Conservation (phyloP, 2,329 filamentous ascomycete genomes). For the Ilyonectria mors-panacis region DNA sequence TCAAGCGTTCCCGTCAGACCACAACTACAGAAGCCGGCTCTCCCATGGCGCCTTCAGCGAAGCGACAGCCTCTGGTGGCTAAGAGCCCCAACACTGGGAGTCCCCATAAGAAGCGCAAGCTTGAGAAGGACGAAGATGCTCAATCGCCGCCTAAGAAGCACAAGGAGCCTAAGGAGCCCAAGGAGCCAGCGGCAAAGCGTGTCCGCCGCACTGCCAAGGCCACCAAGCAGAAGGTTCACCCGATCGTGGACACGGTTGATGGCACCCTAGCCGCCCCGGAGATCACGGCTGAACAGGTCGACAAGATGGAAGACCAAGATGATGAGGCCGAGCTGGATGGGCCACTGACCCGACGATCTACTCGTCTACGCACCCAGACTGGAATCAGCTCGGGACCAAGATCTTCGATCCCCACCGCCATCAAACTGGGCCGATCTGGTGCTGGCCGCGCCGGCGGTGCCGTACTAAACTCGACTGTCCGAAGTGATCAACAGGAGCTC, state of each 20-base stretch:
- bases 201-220: conserved; percentile 38
- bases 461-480: conserved; percentile 44
- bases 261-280: conserved; percentile 14
- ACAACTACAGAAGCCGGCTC: conserved; percentile 52
- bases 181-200: conserved; percentile 43
- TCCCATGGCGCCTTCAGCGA: conserved; percentile 44
- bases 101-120: conserved; percentile 54
- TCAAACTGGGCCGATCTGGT: conserved; percentile 49
- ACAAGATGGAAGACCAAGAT: conserved; percentile 22
- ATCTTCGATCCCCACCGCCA: conserved; percentile 54
- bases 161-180: conserved; percentile 21
- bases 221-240: conserved; percentile 33
- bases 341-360: conserved; percentile 50
- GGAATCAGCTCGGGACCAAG: conserved; percentile 38
- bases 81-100: conserved; percentile 56
- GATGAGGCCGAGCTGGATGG: conserved; percentile 33
- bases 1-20: conserved; percentile 51
- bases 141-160: conserved; percentile 42
- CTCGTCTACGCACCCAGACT: conserved; percentile 49
- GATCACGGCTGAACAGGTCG: conserved; percentile 5
- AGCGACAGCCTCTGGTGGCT: conserved; percentile 51
- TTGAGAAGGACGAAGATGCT: conserved; percentile 40
- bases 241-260: conserved; percentile 36
- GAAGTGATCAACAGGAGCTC: conserved; percentile 52
- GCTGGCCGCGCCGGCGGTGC: conserved; percentile 42